Conservation (phyloP, 1,284 basidiomycete species). For the Kwoniella shivajii region DNA sequence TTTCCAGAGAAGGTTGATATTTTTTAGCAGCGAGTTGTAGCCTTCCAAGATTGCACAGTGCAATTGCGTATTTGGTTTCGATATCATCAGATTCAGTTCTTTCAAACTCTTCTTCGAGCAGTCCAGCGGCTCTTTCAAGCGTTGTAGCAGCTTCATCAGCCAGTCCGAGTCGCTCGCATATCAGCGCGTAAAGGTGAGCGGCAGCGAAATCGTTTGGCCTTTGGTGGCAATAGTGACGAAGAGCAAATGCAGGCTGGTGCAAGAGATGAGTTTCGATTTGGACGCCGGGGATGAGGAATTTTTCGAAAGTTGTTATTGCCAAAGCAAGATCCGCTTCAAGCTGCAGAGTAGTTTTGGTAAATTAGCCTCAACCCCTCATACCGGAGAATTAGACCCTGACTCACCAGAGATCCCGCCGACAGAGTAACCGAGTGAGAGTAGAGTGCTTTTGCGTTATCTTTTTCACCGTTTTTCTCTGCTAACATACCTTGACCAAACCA, state of each 20-base stretch:
- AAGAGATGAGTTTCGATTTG: conserved; percentile 55
- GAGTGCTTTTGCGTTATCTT: conserved; percentile 68
- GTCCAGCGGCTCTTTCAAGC: conserved; percentile 62
- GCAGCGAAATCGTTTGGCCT: conserved; percentile 72
- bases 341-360: conserved; percentile 56
- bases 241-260: conserved; percentile 71
- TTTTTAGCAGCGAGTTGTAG: conserved; percentile 66
- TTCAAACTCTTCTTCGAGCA: conserved; percentile 87
- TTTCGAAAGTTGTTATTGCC: conserved; percentile 66
- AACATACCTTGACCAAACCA: conserved; percentile 94
- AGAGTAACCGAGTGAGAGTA: conserved; percentile 82
- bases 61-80: conserved; percentile 78
- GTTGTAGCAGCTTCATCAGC: conserved; percentile 66
- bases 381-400: conserved; percentile 36
- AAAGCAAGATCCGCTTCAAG: conserved; percentile 83
- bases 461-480: conserved; percentile 66
- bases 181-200: conserved; percentile 79
- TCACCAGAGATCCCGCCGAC: conserved; percentile 66
- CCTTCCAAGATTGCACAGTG: conserved; percentile 80
- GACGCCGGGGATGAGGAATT: conserved; percentile 42
- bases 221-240: conserved; percentile 73
- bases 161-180: conserved; percentile 82
- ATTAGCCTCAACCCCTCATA: neutral
- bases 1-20: conserved; percentile 65
- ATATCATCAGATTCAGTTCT: conserved; percentile 74